Percentiles rank a stretch among this genome's conserved stretches.
These are phyloP conservation scores for Phellinidium pouzarii DNA, from an alignment of 1,284 basidiomycete genomes.

Conservation along the genomic window DNA sequence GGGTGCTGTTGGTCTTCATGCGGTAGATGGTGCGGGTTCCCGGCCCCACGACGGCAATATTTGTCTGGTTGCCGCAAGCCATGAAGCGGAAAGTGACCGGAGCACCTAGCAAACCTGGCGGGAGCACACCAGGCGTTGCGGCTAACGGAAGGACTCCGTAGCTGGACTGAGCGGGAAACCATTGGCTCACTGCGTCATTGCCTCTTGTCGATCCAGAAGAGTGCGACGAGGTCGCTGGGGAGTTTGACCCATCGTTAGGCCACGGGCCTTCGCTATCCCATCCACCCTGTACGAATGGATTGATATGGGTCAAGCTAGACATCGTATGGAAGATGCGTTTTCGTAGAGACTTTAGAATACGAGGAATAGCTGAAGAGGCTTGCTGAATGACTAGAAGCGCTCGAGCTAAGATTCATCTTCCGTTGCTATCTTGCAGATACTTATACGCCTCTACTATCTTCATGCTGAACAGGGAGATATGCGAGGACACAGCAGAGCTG, in stretches of 20 bases:
- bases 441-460: slow-evolving; percentile 7
- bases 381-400: neutral
- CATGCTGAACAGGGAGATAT: neutral
- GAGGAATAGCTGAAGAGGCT: neutral
- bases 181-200: neutral
- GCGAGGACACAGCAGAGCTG: neutral
- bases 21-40: slow-evolving; percentile 9
- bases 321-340: too few relatives aligned
- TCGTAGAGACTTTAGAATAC: too few relatives aligned
- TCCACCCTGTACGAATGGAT: slow-evolving; percentile 16
- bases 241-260: slow-evolving; percentile 8
- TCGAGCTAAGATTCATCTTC: slow-evolving; percentile 1
- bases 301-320: slow-evolving; percentile 5
- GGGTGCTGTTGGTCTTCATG: slow-evolving; percentile 1
- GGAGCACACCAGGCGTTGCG: slow-evolving; percentile 8
- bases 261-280: slow-evolving; percentile 11
- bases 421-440: neutral
- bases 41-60: slow-evolving; percentile 8
- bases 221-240: slow-evolving; percentile 2
- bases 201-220: neutral
- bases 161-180: slow-evolving; percentile 13
- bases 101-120: slow-evolving; percentile 12
- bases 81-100: slow-evolving; percentile 16
- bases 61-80: slow-evolving; percentile 11
- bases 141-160: slow-evolving; percentile 13